phyloP scores from a whole-genome alignment of 805 yeast genomes.

The Pichia occidentalis region DNA sequence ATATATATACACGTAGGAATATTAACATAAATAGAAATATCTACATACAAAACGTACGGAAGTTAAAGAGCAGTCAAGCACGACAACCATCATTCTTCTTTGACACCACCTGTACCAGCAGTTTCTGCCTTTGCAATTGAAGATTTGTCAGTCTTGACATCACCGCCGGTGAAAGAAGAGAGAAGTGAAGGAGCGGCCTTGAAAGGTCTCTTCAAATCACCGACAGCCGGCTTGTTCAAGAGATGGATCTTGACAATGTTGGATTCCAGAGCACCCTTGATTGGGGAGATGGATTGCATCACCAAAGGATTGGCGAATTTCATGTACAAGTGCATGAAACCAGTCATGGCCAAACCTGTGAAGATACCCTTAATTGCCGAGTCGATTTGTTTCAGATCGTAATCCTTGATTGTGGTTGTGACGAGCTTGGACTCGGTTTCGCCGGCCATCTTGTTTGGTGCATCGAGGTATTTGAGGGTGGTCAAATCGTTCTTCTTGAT shows the following conservation, averaged over 20 bases:
- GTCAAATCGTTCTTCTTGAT: slow-evolving; percentile 79
- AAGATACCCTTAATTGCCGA: slow-evolving; percentile 72
- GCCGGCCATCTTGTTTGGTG: slow-evolving; percentile 75
- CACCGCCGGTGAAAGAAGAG: slow-evolving; percentile 42
- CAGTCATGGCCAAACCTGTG: slow-evolving; percentile 94
- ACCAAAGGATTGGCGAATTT: slow-evolving; percentile 95
- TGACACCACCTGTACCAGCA: slow-evolving; percentile 82
- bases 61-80: no score
- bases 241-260: slow-evolving; percentile 89
- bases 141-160: slow-evolving; percentile 77
- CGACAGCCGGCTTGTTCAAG: slow-evolving; percentile 73
- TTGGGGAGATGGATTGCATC: slow-evolving; percentile 87
- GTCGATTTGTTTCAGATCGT: slow-evolving; percentile 84
- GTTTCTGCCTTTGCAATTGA: slow-evolving; percentile 78
- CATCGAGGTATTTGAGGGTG: slow-evolving; percentile 83
- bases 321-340: slow-evolving; percentile 96
- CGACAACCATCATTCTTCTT: slow-evolving; percentile 67
- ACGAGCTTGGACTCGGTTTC: slow-evolving; percentile 66
- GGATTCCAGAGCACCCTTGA: slow-evolving; percentile 84
- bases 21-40: no score
- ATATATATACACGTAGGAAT: not conserved
- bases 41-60: no score
- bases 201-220: slow-evolving; percentile 96
- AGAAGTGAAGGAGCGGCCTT: slow-evolving; percentile 71
- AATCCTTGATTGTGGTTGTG: slow-evolving; percentile 89